phyloP scores from a whole-genome alignment of 768 basidiomycete species.

The Nidularia pulvinata region DNA sequence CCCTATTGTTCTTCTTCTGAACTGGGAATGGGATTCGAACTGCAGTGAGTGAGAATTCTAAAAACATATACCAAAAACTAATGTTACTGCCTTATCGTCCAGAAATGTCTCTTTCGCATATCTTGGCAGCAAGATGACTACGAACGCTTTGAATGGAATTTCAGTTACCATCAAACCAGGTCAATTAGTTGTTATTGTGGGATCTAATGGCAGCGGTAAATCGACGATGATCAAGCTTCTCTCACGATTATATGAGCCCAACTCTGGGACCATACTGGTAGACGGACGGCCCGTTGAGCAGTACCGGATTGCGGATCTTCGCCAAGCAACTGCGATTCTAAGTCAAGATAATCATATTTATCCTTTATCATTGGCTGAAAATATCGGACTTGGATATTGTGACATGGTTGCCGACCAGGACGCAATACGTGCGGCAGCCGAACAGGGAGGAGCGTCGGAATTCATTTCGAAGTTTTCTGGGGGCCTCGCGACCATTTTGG shows the following conservation, averaged over 20 bases:
- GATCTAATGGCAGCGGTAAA: slow-evolving; percentile 57
- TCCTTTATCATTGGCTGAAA: slow-evolving; percentile 43
- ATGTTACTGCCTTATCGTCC: neutral
- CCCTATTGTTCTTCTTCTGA: slow-evolving; percentile 15
- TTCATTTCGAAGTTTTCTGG: slow-evolving; percentile 34
- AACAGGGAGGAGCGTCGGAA: slow-evolving; percentile 35
- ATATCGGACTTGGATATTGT: slow-evolving; percentile 31
- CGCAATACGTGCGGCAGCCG: slow-evolving; percentile 27
- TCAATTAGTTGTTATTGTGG: slow-evolving; percentile 55
- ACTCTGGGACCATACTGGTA: slow-evolving; percentile 38
- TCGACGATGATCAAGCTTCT: slow-evolving; percentile 52
- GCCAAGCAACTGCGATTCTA: slow-evolving; percentile 42
- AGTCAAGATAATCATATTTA: slow-evolving; percentile 49
- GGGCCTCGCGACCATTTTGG: slow-evolving; percentile 36
- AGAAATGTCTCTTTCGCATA: slow-evolving; percentile 57
- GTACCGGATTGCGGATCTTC: slow-evolving; percentile 38
- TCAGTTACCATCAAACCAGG: slow-evolving; percentile 47
- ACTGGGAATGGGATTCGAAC: slow-evolving; percentile 23
- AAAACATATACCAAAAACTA: neutral
- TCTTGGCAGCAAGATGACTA: slow-evolving; percentile 34
- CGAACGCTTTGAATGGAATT: slow-evolving; percentile 33
- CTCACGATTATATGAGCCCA: slow-evolving; percentile 45
- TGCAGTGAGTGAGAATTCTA: slow-evolving; percentile 13
- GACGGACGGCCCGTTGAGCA: slow-evolving; percentile 34
- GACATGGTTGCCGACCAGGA: slow-evolving; percentile 10